These are phyloP conservation scores for Cyclostephanos tholiformis DNA, from an alignment of 108 stramenopile species.

Conservation along the genomic window DNA sequence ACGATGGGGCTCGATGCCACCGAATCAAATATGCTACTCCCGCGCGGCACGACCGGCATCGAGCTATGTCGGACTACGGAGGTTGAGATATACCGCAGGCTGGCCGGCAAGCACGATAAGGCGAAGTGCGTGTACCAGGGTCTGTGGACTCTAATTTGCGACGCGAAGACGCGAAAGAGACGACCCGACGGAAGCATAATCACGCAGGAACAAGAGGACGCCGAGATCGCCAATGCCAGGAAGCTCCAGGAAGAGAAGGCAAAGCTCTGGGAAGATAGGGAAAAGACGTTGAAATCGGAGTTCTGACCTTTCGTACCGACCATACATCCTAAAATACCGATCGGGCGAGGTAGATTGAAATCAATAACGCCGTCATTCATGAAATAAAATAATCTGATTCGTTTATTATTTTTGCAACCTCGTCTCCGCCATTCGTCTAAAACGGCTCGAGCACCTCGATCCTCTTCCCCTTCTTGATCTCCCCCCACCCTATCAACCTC, in stretches of 20 bases:
- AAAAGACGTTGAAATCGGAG: neutral
- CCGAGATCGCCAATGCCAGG: neutral
- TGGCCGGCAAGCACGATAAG: conserved; percentile 1
- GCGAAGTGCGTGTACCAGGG: conserved; percentile 17
- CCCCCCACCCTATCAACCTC: conserved; percentile 96
- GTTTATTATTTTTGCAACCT: neutral
- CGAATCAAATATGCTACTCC: neutral
- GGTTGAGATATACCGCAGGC: conserved; percentile 2
- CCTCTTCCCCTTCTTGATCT: conserved; percentile 87
- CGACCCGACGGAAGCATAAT: conserved; percentile 26
- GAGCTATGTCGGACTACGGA: conserved; percentile 8
- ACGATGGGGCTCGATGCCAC: neutral
- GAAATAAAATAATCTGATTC: neutral
- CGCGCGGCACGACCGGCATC: neutral
- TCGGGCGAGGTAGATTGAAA: no score
- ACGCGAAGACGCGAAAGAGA: conserved; percentile 33
- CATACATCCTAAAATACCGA: neutral
- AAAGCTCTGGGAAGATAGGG: conserved; percentile 9
- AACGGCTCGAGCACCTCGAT: conserved; percentile 77
- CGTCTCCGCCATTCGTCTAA: neutral
- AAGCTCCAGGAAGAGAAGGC: conserved; percentile 3
- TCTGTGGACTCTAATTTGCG: conserved; percentile 27
- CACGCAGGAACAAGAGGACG: conserved; percentile 25
- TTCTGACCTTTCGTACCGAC: neutral
- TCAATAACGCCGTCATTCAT: neutral